phyloP scores from a whole-genome alignment of 345 rosid genomes.

The Aquilaria yunnanensis region DNA sequence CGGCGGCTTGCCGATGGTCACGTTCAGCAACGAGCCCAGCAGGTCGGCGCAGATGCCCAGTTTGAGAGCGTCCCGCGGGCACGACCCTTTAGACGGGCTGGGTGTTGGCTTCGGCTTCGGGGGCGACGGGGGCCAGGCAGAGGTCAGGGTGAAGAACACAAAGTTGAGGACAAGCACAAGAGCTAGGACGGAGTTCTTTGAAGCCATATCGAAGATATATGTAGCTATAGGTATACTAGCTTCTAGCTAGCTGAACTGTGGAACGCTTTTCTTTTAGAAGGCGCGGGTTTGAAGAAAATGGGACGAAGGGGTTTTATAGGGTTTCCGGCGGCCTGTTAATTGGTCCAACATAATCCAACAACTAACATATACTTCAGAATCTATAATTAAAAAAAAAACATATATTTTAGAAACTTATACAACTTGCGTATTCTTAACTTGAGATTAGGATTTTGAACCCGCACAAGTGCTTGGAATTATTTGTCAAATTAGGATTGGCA shows the following conservation, averaged over 20 bases:
- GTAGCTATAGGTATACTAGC: background rate
- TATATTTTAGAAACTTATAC: too few species aligned
- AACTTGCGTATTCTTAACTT: too few species aligned
- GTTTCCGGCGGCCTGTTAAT: background rate
- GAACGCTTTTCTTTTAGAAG: conserved; percentile 7
- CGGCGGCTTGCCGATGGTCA: conserved; percentile 43
- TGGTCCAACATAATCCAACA: too few species aligned
- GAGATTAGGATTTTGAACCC: too few species aligned
- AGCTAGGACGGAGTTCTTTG: conserved; percentile 19
- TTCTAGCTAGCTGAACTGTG: conserved; percentile 4
- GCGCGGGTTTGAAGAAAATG: conserved; percentile 17
- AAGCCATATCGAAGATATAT: conserved; percentile 20
- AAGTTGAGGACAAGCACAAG: conserved; percentile 23
- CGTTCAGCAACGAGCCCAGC: conserved; percentile 41
- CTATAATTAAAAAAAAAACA: too few species aligned
- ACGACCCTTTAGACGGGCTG: conserved; percentile 12
- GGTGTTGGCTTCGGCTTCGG: background rate
- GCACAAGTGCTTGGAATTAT: too few species aligned
- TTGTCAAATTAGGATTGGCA: too few species aligned
- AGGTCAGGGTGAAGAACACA: conserved; percentile 23
- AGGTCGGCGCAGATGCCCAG: conserved; percentile 43
- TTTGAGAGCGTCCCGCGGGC: conserved; percentile 50
- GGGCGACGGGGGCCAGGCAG: conserved; percentile 16
- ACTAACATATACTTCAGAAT: too few species aligned
- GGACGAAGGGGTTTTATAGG: conserved; percentile 18